Evolutionary conservation across 2,329 filamentous ascomycete species (phyloP), one percentile per base, ranked within the genome.

Genomic region (Huntiella bhutanensis): DNA sequence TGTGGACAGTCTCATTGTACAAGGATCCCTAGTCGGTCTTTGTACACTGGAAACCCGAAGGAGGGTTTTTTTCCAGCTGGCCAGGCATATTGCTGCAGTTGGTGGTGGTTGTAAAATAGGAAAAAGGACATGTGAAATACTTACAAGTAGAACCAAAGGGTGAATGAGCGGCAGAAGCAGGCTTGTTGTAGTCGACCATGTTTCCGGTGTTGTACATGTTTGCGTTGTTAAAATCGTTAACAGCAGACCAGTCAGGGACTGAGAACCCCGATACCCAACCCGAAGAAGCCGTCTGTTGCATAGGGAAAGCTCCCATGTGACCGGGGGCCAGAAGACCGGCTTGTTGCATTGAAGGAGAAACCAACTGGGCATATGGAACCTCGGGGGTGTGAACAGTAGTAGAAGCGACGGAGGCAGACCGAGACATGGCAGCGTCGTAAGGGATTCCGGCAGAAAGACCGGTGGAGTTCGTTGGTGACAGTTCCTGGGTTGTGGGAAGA

Each of bases 161-260:
- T 8, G 22, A 28, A 4, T 6, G 22, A 28, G 22, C 22, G 3
- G 22, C 22, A 28, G 22, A 28, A 28, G 11, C 34, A 13, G 34
- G 7, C 34, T 36, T 36, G 15, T n/a, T 65, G 33, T 49, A 44
- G 53, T 70, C 68, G 43, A 82, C 72, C 51, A 84, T 80, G 55
- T 67, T 64, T 28, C 78, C 77, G 53, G 70, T 73, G 47, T 80
- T 65, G 43, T 69, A 72, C 33, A 81, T 62, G 45, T 69, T 69
- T 44, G 71, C 61, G 49, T 64, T 58, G 50, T 41, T 13, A 10
- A 19, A 12, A 13, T 28, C 22, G 7, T 6, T 6, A 8, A 28
- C 22, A 1, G 22, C 8, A 28, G 8, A 8, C 22, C 22, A 28
- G 8, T 28, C 22, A 8, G 22, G 22, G 1, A 28, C 22, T 2